phyloP scores from a whole-genome alignment of 352 stramenopile genomes.

The Globisporangium nodosum region DNA sequence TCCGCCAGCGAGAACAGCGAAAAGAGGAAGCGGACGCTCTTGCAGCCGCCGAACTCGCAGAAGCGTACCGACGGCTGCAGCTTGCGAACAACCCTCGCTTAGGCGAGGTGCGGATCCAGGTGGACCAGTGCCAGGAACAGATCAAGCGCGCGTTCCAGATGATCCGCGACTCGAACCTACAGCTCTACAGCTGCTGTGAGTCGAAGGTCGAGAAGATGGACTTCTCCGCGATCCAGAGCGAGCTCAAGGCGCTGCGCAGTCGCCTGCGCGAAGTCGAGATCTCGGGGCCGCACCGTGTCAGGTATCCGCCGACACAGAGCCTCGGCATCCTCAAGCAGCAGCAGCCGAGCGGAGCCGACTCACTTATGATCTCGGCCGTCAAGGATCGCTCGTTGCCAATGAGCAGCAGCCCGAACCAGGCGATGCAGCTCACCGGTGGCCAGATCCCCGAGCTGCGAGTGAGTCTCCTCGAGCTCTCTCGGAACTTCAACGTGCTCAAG shows the following conservation, averaged over 20 bases:
- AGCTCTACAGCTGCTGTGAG: slow-evolving; percentile 60
- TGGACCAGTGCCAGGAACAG: slow-evolving; percentile 66
- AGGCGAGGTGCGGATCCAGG: slow-evolving; percentile 46
- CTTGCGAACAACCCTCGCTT: slow-evolving; percentile 55
- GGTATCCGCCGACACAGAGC: slow-evolving; percentile 3
- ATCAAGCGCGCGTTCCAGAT: slow-evolving; percentile 60
- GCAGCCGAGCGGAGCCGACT: neutral
- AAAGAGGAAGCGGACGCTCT: slow-evolving; percentile 43
- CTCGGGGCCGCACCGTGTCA: neutral
- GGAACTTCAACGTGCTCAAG: slow-evolving; percentile 64
- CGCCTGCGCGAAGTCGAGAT: slow-evolving; percentile 29
- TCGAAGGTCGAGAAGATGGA: slow-evolving; percentile 58
- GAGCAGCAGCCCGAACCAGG: neutral
- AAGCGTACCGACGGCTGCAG: slow-evolving; percentile 57
- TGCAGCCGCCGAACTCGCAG: slow-evolving; percentile 39
- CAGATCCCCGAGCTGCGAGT: slow-evolving; percentile 69
- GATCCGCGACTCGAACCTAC: slow-evolving; percentile 58
- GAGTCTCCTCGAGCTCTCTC: slow-evolving; percentile 61
- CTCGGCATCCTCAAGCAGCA: neutral
- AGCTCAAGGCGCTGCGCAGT: slow-evolving; percentile 41
- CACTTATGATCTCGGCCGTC: slow-evolving; percentile 7
- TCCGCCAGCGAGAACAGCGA: slow-evolving; percentile 44
- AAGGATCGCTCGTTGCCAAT: neutral
- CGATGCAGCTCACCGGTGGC: slow-evolving; percentile 18
- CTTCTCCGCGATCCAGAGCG: slow-evolving; percentile 32